Conservation (phyloP, 75 land plant genomes). For the Chamaecyparis obtusa region DNA sequence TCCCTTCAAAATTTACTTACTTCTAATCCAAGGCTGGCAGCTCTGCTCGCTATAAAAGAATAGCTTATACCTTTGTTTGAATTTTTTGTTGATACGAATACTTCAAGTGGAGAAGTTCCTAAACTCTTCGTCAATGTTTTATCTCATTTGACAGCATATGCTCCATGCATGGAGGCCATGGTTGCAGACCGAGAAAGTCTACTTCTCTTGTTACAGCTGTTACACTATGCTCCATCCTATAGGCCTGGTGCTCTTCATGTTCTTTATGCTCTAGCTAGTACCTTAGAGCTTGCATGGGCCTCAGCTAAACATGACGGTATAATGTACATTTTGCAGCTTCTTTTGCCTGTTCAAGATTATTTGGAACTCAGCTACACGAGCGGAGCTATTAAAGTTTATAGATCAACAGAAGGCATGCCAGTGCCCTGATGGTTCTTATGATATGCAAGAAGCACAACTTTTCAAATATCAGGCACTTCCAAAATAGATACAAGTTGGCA, state of each 20-base stretch:
- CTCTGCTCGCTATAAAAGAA: conserved; percentile 81
- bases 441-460: conserved; percentile 59
- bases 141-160: conserved; percentile 84
- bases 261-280: conserved; percentile 95
- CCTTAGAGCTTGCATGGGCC: no score
- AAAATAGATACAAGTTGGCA: conserved; percentile 92
- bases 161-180: conserved; percentile 97
- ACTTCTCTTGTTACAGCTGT: conserved; percentile 81
- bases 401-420: conserved; percentile 87
- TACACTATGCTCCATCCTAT: conserved; percentile 73
- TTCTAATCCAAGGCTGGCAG: conserved; percentile 74
- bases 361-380: conserved; percentile 96
- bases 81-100: conserved; percentile 69
- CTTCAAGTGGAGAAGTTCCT: no score
- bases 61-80: conserved; percentile 79
- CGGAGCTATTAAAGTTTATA: conserved; percentile 87
- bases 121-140: no score
- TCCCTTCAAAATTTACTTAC: conserved; percentile 94
- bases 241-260: conserved; percentile 91
- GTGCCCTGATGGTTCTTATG: conserved; percentile 97
- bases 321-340: no score
- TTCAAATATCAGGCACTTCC: conserved; percentile 76
- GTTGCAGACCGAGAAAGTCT: conserved; percentile 86
- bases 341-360: conserved; percentile 86
- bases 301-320: no score